A percentile compares a stretch with the other conserved stretches of the same genome.
These are phyloP conservation scores for Multifurca ochricompacta DNA, from an alignment of 768 basidiomycete species.

Conservation along the genomic window DNA sequence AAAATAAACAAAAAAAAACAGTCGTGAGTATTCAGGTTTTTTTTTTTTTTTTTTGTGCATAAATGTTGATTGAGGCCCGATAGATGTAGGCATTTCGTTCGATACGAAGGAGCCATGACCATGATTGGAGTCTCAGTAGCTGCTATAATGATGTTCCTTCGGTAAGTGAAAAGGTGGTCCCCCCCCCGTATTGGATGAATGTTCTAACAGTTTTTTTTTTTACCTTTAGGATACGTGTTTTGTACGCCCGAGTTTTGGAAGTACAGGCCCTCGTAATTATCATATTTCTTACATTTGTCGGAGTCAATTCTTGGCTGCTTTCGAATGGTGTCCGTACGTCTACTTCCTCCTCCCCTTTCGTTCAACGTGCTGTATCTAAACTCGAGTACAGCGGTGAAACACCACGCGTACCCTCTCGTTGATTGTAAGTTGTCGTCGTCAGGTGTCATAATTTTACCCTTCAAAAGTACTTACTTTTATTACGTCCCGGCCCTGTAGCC, in stretches of 20 bases:
- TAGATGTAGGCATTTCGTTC: constrained; percentile 27
- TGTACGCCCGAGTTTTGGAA: constrained; percentile 25
- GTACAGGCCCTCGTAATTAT: constrained; percentile 24
- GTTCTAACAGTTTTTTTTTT: neutral
- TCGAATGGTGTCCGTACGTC: constrained; percentile 41
- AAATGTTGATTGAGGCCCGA: neutral
- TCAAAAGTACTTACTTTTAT: neutral
- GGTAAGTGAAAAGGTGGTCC: constrained; percentile 26
- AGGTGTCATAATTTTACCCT: too few relatives aligned
- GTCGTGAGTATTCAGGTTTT: neutral
- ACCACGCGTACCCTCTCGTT: neutral
- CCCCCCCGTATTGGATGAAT: neutral
- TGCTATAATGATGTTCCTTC: constrained; percentile 52
- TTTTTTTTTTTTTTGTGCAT: neutral
- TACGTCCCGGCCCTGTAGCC: constrained; percentile 28
- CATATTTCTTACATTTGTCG: constrained; percentile 37
- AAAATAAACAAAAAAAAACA: too few relatives aligned
- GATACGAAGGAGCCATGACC: constrained; percentile 36
- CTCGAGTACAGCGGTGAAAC: neutral
- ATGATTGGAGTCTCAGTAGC: constrained; percentile 45
- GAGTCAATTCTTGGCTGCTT: constrained; percentile 48
- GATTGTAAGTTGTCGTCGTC: neutral
- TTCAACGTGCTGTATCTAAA: neutral
- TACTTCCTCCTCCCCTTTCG: too few relatives aligned
- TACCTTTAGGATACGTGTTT: constrained; percentile 28